A percentile compares a stretch with the other conserved stretches of the same genome.
Evolutionary conservation across 139 green algal species (phyloP).

Genomic region (Micractinium sp.): DNA sequence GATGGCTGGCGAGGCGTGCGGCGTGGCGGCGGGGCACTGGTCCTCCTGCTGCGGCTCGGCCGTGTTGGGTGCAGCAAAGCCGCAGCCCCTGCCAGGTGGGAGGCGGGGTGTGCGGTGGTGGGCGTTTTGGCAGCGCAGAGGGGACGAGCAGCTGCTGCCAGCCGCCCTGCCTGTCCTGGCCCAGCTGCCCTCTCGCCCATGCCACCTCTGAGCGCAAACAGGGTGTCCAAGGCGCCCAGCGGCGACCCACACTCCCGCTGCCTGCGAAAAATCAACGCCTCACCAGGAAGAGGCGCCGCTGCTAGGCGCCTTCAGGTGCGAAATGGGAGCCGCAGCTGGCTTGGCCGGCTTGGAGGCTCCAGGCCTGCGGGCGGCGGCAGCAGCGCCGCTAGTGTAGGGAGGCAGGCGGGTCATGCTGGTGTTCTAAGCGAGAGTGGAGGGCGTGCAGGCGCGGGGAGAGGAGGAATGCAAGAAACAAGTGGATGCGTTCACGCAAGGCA

Average conservation of each 20-base stretch:
- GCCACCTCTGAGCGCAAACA: neutral
- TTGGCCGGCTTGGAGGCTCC: neutral
- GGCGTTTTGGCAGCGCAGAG: too few species aligned
- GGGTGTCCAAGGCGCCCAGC: neutral
- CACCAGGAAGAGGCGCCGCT: neutral
- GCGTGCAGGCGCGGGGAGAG: too few species aligned
- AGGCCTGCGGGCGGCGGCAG: neutral
- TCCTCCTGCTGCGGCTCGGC: constrained; percentile 7
- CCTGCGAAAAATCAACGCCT: neutral
- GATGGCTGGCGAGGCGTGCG: neutral
- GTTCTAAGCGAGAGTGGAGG: too few species aligned
- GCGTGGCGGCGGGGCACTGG: neutral
- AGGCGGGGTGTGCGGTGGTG: too few species aligned
- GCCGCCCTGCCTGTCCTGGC: too few species aligned
- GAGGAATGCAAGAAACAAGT: too few species aligned
- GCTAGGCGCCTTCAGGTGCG: neutral
- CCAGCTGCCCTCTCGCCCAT: neutral
- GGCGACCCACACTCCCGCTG: neutral
- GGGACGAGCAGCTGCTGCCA: too few species aligned
- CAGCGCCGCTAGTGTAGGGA: neutral
- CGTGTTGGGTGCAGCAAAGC: neutral
- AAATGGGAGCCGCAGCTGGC: neutral
- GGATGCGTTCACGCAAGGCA: too few species aligned
- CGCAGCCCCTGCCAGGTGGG: neutral
- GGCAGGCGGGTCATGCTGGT: neutral